Conservation (phyloP, 148 eudicot species). For the Simmondsia chinensis region DNA sequence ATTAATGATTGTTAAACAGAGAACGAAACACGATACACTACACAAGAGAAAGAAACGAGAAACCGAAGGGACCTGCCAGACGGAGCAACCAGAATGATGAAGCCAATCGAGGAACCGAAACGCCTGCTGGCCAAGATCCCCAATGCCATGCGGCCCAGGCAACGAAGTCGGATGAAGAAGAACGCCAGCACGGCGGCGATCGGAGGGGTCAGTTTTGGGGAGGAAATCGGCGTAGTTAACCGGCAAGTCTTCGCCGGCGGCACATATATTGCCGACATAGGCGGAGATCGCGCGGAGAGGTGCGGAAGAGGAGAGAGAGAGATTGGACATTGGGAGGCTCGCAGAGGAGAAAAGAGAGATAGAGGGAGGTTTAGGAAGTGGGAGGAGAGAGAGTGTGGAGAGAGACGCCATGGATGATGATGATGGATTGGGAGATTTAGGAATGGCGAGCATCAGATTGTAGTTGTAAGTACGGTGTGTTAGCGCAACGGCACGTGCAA, state of each 20-base stretch:
- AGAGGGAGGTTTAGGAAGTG: not conserved
- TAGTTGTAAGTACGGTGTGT: too few relatives aligned
- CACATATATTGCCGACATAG: conserved; percentile 1
- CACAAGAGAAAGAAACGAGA: not conserved
- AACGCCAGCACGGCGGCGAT: conserved; percentile 66
- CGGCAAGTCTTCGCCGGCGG: conserved; percentile 75
- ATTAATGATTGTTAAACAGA: not conserved
- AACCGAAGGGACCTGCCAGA: conserved; percentile 71
- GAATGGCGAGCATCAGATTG: too few relatives aligned
- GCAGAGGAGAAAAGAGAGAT: not conserved
- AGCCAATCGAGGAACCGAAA: conserved; percentile 83
- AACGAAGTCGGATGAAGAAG: conserved; percentile 93
- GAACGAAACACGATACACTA: not conserved
- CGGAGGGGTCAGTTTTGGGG: conserved; percentile 18
- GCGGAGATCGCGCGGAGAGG: not conserved
- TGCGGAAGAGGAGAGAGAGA: not conserved
- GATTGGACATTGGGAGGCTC: not conserved
- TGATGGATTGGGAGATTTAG: too few relatives aligned
- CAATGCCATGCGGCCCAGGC: conserved; percentile 73
- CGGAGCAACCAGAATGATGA: conserved; percentile 62
- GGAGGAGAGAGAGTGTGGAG: conserved; percentile 1
- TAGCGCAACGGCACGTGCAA: too few relatives aligned
- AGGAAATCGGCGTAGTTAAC: conserved; percentile 43
- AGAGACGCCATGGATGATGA: too few relatives aligned
- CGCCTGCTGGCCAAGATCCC: conserved; percentile 69